Conservation (phyloP, 163 green algal genomes). For the Chloromonas sp. region DNA sequence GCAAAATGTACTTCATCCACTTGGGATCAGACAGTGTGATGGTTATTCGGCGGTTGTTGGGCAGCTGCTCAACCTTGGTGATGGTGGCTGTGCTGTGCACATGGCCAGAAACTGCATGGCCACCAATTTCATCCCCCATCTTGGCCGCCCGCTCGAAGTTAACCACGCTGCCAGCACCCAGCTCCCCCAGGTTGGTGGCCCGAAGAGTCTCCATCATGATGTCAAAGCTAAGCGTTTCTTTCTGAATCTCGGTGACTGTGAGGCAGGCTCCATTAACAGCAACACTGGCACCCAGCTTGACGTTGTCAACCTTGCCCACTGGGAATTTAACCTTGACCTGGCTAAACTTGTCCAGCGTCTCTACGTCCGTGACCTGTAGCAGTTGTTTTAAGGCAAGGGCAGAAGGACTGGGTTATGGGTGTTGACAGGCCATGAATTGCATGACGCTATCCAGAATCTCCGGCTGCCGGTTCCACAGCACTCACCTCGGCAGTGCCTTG, state of each 20-base stretch:
- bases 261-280: constrained; percentile 98
- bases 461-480: too few species aligned
- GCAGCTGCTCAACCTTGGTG: constrained; percentile 42
- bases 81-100: constrained; percentile 78
- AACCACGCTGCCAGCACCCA: constrained; percentile 64
- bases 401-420: too few species aligned
- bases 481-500: too few species aligned
- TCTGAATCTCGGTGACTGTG: constrained; percentile 66
- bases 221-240: constrained; percentile 17
- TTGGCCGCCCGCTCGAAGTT: constrained; percentile 90
- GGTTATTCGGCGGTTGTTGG: constrained; percentile 68
- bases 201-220: constrained; percentile 78
- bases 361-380: constrained; percentile 8
- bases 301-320: constrained; percentile 26
- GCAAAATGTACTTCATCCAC: constrained; percentile 93
- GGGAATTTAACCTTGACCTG: constrained; percentile 60
- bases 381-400: too few species aligned
- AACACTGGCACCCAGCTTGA: constrained; percentile 77
- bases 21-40: constrained; percentile 61
- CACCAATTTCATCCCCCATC: constrained; percentile 95
- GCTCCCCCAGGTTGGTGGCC: constrained; percentile 78
- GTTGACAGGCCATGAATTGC: too few species aligned
- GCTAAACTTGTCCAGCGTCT: constrained; percentile 38
- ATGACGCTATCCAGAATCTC: too few species aligned
- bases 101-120: constrained; percentile 89